Percentiles rank a stretch among this genome's conserved stretches.
phyloP scores from a whole-genome alignment of 805 yeast species.

The Ogataea nitratoaversa region DNA sequence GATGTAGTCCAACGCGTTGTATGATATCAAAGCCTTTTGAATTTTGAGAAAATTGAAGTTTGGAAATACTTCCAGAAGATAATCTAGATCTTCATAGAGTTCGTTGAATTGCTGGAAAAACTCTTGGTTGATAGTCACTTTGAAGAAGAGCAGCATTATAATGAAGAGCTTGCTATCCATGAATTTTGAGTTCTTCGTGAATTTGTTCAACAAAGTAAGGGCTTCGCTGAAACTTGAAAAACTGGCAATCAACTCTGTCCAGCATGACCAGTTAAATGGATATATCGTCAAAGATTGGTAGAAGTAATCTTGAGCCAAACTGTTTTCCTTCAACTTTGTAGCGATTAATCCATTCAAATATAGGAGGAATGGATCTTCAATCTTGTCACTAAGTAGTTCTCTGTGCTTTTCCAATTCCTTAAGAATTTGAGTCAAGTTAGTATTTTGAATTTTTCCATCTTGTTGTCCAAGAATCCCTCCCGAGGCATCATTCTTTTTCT shows the following conservation, averaged over 20 bases:
- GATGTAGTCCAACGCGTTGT: conserved; percentile 79
- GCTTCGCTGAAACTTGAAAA: conserved; percentile 63
- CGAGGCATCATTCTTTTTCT: conserved; percentile 61
- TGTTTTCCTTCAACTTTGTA: conserved; percentile 55
- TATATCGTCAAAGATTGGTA: conserved; percentile 58
- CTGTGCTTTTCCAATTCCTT: conserved; percentile 39
- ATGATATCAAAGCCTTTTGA: conserved; percentile 77
- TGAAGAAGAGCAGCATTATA: conserved; percentile 47
- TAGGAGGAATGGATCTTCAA: conserved; percentile 54
- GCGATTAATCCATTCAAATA: conserved; percentile 71
- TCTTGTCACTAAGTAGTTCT: conserved; percentile 6
- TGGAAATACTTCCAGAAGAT: conserved; percentile 58
- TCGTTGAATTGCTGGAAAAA: conserved; percentile 64
- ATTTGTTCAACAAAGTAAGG: conserved; percentile 32
- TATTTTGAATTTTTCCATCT: conserved; percentile 31
- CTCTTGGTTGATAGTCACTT: conserved; percentile 67
- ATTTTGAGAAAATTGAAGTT: conserved; percentile 67
- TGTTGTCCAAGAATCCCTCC: conserved; percentile 58
- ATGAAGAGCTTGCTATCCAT: conserved; percentile 25
- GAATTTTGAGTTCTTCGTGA: conserved; percentile 33
- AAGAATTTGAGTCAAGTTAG: conserved; percentile 30
- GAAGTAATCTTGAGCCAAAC: conserved; percentile 57
- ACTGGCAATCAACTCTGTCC: conserved; percentile 74
- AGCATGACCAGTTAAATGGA: conserved; percentile 92
- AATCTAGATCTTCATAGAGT: conserved; percentile 45